Evolutionary conservation across 805 yeast genomes (phyloP), one percentile per base, ranked within the genome.

Genomic region (Teunomyces atbi): DNA sequence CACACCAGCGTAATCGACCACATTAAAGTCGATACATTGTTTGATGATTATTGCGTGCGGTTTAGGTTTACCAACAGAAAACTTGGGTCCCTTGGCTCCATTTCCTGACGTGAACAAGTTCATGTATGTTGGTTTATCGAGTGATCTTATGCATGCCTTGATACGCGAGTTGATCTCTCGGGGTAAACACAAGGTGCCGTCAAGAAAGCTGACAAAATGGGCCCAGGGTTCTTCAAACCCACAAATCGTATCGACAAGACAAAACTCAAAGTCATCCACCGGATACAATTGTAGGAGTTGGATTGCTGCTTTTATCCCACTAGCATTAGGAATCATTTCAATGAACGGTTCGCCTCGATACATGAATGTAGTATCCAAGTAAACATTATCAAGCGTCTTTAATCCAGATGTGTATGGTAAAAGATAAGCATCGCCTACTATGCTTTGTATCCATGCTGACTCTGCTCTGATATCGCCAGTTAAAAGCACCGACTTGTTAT

Each of bases 391-490:
- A 8, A 78, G 56, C 1, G 48, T 45, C 42, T 59, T 64, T 2
- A 59, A 37, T 1, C 71, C 69, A n/a, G 49, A 38, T 0, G 59
- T 50, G 48, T 69, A 82, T 0, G 82, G 81, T 13, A 68, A 53
- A 10, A 82, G 51, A 3, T 54, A 49, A 1, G 77, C 75, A 42
- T 73, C 71, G 23, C 63, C 65, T 1, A 50, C 48, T n/a, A 75
- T 54, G 10, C 64, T 46, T 13, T 71, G 64, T 1, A 71, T 58
- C 75, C 81, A 79, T 79, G 81, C 77, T 1, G 50, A 39, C 55
- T 82, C 86, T 5, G 83, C 83, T 21, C 84, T 62, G 3, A 79
- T 45, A 54, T 82, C 86, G 2, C 86, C 86, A 0, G 86, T 81
- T 26, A 71, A 64, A 6, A 82, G 62, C 1, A 81, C 73, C 0